Base-by-base conservation (phyloP, 1,284 basidiomycete species). In the Fomitopsis betulina region DNA sequence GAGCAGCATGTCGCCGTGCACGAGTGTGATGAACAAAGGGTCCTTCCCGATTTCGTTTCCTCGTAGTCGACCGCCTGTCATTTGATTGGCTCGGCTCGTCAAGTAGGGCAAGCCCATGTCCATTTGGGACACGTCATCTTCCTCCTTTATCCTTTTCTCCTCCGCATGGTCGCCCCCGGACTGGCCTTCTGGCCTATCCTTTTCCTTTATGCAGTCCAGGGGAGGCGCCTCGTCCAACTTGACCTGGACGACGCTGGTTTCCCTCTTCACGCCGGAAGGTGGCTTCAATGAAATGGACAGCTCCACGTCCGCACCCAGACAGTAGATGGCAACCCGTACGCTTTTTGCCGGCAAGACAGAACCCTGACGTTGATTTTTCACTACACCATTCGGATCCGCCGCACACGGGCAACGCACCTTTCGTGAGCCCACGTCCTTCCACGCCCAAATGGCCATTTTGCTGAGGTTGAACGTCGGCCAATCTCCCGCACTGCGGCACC, bases 1-100 rank as follows among this genome's bases (percentile, higher is more conserved):
- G 37, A 84, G 64, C 6, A 82, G 62, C 55, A 79, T 69, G 65
- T 86, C 84, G 0, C 84, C 84, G 62, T 86, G 85, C 23, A 85
- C 76, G 54, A 86, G 72, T 12, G 78, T 80, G 27, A 84, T 60
- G 21, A 75, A 70, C 25, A 80, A 27, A 25, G 37, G 32, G 38
- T 57, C 56, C 42, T 55, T 52, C n/a, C 23, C 15, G 25, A 15
- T 37, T 2, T 25, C 43, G 5, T 51, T 39, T 19, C 15, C 23
- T 25, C 12, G 35, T 25, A 32, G 17, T 25, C 49, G 49, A 2
- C 17, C n/a, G 33, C 49, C 21, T 8, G 32, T n/a, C 32, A 50
- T 27, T 15, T 43, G 40, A 25, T 21, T 32, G 3, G 47, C 12
- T 15, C 12, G 25, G 25, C 25, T 47, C 10, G 3, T 30, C 4